Conservation (phyloP, 176 grass and related monocot species). For the Melocanna baccifera region DNA sequence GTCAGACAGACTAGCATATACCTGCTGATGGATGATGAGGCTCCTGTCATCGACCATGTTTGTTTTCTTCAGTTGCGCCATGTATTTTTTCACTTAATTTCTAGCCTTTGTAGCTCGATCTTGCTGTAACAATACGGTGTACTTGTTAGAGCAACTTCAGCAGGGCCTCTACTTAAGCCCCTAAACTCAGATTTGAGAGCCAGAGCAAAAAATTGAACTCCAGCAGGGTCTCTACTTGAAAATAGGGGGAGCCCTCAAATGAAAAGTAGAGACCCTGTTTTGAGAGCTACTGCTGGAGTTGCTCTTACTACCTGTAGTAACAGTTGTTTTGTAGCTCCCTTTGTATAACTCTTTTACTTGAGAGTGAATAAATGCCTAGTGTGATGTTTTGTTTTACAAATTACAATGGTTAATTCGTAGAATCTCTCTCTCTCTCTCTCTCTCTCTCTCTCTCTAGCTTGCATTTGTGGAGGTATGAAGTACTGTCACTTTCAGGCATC, state of each 20-base stretch:
- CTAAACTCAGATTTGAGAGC: too few species aligned
- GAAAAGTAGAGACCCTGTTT: too few species aligned
- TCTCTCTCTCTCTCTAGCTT: not conserved
- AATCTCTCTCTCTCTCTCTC: not conserved
- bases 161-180: too few species aligned
- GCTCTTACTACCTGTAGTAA: not conserved
- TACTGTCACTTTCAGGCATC: constrained; percentile 34
- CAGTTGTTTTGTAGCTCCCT: not conserved
- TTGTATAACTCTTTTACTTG: constrained; percentile 15
- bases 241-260: too few species aligned
- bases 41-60: constrained; percentile 32
- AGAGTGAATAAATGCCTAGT: constrained; percentile 18
- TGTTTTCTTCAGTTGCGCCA: not conserved
- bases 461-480: not conserved
- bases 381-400: not conserved
- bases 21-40: constrained; percentile 49
- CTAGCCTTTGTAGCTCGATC: not conserved
- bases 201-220: too few species aligned
- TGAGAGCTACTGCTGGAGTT: too few species aligned
- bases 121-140: not conserved
- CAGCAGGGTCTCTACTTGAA: too few species aligned
- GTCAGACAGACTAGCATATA: not conserved
- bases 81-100: not conserved
- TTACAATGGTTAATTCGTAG: not conserved
- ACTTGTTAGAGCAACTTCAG: too few species aligned